Evolutionary conservation across 768 basidiomycete species (phyloP), one percentile per base, ranked within the genome.

Genomic region (Cystofilobasidium bisporidii): DNA sequence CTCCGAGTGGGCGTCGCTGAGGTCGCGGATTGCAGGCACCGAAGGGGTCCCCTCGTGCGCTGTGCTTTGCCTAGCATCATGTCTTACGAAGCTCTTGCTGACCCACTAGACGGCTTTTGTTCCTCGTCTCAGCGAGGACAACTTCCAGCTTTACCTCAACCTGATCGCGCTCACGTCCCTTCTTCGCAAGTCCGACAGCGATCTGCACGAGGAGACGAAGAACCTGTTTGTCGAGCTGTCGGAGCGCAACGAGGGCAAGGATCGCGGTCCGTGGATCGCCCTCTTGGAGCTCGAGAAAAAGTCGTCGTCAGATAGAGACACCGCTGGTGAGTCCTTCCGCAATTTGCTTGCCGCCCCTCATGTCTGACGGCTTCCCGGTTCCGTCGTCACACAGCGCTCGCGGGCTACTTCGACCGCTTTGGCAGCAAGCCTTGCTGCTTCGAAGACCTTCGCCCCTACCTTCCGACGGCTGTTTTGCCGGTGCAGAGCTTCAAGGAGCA

Each of bases 401-500:
- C 67, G n/a, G 73, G 15, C 58, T 94, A 93, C 76, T 85, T 91
- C 73, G 78, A 82, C 47, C 79, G 79, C 67, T 83, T 91, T 72
- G 86, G 88, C 36, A 84, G 86, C 75, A 94, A 91, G 76, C 80
- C 86, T 8, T 90, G 88, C 76, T 91, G 89, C 75, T 89, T 85
- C 67, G 91, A 93, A 77, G 92, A 96, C 72, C 78, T 94, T 47
- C 82, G 81, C 71, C 83, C 85, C 3, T 91, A 87, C 60, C 58
- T 69, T 10, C 63, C 63, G n/a, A 20, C 48, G 10, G 26, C 28
- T 1, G 3, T 18, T 0, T 26, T 41, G 15, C 28, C 3, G 41
- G 26, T 2, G 36, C 61, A 17, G 43, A 28, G 22, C 55, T 62
- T 74, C 76, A 86, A 43, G 17, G 73, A 73, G 11, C 43, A 60